Evolutionary conservation across 352 stramenopile genomes (phyloP), one percentile per base, ranked within the genome.

Genomic region (Phytophthora fragariae): DNA sequence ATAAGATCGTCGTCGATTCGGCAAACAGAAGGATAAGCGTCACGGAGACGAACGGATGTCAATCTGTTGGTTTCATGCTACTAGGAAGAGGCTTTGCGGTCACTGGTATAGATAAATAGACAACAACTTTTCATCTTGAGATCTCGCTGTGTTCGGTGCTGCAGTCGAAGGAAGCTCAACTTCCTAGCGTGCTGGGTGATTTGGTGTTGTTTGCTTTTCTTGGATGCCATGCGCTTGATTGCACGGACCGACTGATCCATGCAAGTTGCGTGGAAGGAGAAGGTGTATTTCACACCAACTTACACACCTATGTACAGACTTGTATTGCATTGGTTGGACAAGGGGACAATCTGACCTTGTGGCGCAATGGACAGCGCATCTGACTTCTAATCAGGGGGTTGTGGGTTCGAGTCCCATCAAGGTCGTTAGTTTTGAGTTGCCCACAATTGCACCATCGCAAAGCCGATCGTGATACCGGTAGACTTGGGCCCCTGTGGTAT

Each of bases 311-410:
- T 55, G 47, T 33, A 55, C 19, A 55, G 5, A 17, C 31, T 55
- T 31, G 5, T 5, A 55, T 55, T n/a, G 19, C 11, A 44, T 44
- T 44, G 37, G 21, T 31, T 55, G 19, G 47, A 2, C 5, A 7
- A 17, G 7, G 6, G n/a, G 2, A 8, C n/a, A 27, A 59, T 24
- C 69, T 54, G 70, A 79, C 70, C 70, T 67, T 77, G 74, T 82
- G 75, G 75, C 75, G 75, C 71, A 82, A 82, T 82, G 75, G 75
- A 82, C 79, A 82, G 75, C 71, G 75, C 73, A 80, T 83, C 73
- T 81, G 76, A 83, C 76, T 83, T 83, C 76, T 81, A 83, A 83
- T 83, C 76, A 81, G 76, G 73, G 75, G 73, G 76, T 83, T 81
- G 76, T 81, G 76, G 76, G 76, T 81, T 83, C 76, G 76, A 83